Conservation (phyloP, 1,139 yeast genomes). For the Eremothecium coryli region DNA sequence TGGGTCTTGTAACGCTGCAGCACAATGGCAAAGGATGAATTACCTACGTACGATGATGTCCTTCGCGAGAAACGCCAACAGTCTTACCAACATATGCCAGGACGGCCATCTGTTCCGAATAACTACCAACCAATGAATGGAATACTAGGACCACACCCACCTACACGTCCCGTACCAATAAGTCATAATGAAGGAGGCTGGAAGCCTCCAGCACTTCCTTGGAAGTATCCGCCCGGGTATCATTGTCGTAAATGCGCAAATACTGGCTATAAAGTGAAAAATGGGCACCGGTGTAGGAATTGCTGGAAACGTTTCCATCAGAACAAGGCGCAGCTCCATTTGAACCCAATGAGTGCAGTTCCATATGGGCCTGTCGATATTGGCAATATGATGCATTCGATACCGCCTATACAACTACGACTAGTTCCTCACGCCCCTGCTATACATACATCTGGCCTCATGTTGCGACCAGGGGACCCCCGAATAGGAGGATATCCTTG, state of each 20-base stretch:
- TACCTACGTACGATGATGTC: slow-evolving; percentile 33
- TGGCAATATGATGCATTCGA: background rate
- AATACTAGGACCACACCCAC: too few species aligned
- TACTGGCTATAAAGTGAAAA: slow-evolving; percentile 60
- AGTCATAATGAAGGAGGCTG: too few species aligned
- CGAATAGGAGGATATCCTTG: slow-evolving; percentile 72
- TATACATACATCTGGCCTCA: slow-evolving; percentile 28
- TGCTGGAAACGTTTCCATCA: slow-evolving; percentile 66
- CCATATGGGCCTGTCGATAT: slow-evolving; percentile 6
- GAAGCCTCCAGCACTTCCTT: slow-evolving; percentile 51
- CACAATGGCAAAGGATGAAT: slow-evolving; percentile 12
- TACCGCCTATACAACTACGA: background rate
- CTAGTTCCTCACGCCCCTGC: background rate
- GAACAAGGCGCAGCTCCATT: slow-evolving; percentile 19
- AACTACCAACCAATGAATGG: too few species aligned
- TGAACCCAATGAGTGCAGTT: slow-evolving; percentile 11
- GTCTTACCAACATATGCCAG: too few species aligned
- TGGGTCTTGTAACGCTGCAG: too few species aligned
- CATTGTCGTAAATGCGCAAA: slow-evolving; percentile 65
- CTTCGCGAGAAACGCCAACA: slow-evolving; percentile 20
- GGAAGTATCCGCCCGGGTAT: slow-evolving; percentile 55
- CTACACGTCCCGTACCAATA: too few species aligned
- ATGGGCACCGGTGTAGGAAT: slow-evolving; percentile 57
- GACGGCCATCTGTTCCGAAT: too few species aligned
- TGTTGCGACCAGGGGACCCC: slow-evolving; percentile 75